phyloP scores from a whole-genome alignment of 352 stramenopile species.

The Pythium chondricola region DNA sequence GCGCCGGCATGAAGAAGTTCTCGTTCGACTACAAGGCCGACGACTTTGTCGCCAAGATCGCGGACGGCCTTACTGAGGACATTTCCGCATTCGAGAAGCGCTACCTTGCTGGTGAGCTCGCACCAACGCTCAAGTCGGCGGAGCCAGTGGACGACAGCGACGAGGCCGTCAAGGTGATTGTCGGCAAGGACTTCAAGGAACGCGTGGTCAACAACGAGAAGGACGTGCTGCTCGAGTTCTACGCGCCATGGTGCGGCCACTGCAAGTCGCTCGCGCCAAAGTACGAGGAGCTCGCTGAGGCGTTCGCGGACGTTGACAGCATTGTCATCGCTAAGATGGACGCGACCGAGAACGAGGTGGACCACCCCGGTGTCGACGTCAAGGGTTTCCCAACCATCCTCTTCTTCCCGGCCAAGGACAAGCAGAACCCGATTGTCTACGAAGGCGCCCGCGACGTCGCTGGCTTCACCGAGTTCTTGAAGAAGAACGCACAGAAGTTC shows the following conservation, averaged over 20 bases:
- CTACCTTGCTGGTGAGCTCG: slow-evolving; percentile 85
- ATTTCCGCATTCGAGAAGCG: slow-evolving; percentile 70
- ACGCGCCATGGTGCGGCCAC: slow-evolving; percentile 74
- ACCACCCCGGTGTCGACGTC: slow-evolving; percentile 86
- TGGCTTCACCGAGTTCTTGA: slow-evolving; percentile 79
- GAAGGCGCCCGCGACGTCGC: slow-evolving; percentile 81
- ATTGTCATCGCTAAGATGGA: slow-evolving; percentile 96
- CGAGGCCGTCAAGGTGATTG: slow-evolving; percentile 88
- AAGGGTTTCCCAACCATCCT: slow-evolving; percentile 93
- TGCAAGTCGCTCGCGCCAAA: slow-evolving; percentile 86
- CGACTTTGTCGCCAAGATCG: slow-evolving; percentile 69
- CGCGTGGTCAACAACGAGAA: slow-evolving; percentile 85
- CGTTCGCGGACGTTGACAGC: slow-evolving; percentile 84
- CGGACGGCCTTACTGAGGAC: slow-evolving; percentile 34
- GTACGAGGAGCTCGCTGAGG: slow-evolving; percentile 88
- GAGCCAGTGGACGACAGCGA: slow-evolving; percentile 83
- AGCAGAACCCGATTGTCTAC: slow-evolving; percentile 82
- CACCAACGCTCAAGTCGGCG: slow-evolving; percentile 91
- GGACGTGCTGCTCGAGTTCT: slow-evolving; percentile 83
- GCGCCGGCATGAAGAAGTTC: slow-evolving; percentile 92
- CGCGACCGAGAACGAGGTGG: slow-evolving; percentile 93
- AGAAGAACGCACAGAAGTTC: slow-evolving; percentile 85
- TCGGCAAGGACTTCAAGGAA: slow-evolving; percentile 89
- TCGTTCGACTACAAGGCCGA: slow-evolving; percentile 65
- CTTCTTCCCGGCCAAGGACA: slow-evolving; percentile 92